A percentile compares a stretch with the other conserved stretches of the same genome.
These are phyloP conservation scores for Fusarium acutatum DNA, from an alignment of 2,329 filamentous ascomycete species.

Conservation along the genomic window DNA sequence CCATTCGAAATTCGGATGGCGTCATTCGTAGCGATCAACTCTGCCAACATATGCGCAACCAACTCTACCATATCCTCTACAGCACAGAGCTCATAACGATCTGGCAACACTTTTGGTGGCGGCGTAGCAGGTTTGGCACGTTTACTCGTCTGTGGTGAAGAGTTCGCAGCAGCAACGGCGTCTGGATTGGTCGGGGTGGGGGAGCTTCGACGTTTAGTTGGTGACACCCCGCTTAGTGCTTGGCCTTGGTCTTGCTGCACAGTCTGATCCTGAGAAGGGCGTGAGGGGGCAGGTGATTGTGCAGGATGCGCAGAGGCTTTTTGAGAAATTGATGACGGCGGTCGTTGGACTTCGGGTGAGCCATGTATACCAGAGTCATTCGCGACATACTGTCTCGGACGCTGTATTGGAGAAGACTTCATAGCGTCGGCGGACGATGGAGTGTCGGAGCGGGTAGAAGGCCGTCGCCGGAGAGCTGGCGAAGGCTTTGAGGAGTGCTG, in stretches of 20 bases:
- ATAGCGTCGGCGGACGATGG: conserved; percentile 35
- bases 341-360: conserved; percentile 28
- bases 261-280: conserved; percentile 16
- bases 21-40: conserved; percentile 94
- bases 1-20: conserved; percentile 78
- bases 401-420: conserved; percentile 41
- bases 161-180: conserved; percentile 41
- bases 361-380: conserved; percentile 36
- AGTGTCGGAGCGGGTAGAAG: conserved; percentile 36
- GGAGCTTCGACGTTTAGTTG: conserved; percentile 47
- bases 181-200: conserved; percentile 41
- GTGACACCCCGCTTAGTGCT: conserved; percentile 42
- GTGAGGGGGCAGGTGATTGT: conserved; percentile 35
- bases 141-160: conserved; percentile 53
- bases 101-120: conserved; percentile 69
- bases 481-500: conserved; percentile 40
- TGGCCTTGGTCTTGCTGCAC: conserved; percentile 19
- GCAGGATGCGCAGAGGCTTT: conserved; percentile 29
- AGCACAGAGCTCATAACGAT: conserved; percentile 81
- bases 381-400: conserved; percentile 37
- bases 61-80: conserved; percentile 88
- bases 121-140: conserved; percentile 60
- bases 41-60: conserved; percentile 94
- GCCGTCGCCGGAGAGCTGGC: conserved; percentile 39
- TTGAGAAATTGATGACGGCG: conserved; percentile 33